Evolutionary conservation across 345 rosid genomes (phyloP), one percentile per base, ranked within the genome.

Genomic region (Moricandia moricandioides): DNA sequence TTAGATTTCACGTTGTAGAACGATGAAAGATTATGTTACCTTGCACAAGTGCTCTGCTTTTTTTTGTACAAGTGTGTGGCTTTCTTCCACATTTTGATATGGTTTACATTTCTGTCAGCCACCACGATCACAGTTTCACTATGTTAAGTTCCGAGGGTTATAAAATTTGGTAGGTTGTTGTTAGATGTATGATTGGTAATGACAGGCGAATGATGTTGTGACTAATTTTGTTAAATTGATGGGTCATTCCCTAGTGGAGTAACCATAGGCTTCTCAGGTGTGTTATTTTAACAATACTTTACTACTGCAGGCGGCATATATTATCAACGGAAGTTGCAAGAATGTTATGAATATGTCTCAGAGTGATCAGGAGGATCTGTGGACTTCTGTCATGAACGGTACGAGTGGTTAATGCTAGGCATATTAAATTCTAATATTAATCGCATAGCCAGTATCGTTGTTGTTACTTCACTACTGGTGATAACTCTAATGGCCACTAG

Each of bases 271-370:
- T 63, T 76, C 35, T 47, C 29, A 7, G 47, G 16, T 30, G 29
- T 45, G 40, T 47, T 75, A 17, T 60, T 39, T 52, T 62, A 30
- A 62, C 58, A 62, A 45, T 34, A 30, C 24, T 4, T n/a, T 17
- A 52, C 45, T 35, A 4, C 10, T 76, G 33, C 96, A 94, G 98
- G 98, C 97, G 27, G 96, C 91, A 24, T 91, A 89, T 77, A 86
- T 95, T 73, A 87, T 86, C 40, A 95, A 88, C 74, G 99, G 99
- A 66, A 91, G 85, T 72, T 89, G 96, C 97, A 93, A 93, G 85
- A 93, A 89, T 83, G 86, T 93, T 40, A 91, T 93, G 98, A 84
- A 89, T 78, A 87, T 89, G 97, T 89, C 98, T 61, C 97, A 89
- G 69, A 82, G 90, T 82, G 98, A 93, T 83, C 98, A 93, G 78